Evolutionary conservation across 768 basidiomycete species (phyloP).

Genomic region (Termitomyces sp.): DNA sequence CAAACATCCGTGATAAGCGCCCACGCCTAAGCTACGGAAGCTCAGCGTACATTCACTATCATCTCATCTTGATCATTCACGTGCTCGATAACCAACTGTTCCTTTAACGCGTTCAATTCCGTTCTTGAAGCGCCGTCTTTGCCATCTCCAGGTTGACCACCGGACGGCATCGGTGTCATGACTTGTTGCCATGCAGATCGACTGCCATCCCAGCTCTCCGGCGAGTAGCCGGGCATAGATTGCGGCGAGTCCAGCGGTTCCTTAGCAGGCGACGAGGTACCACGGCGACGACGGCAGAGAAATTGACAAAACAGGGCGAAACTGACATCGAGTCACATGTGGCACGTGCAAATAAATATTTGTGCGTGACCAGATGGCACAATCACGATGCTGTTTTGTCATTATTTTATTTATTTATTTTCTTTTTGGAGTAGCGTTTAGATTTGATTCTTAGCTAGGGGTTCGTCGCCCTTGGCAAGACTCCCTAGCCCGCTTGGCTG

Average conservation of each 20-base stretch:
- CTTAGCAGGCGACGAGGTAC: background rate
- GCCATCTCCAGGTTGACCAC: background rate
- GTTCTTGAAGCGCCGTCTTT: background rate
- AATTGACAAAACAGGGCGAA: background rate
- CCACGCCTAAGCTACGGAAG: background rate
- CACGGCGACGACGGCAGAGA: background rate
- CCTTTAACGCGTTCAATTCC: slow-evolving; percentile 4
- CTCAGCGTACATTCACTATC: background rate
- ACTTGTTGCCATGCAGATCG: slow-evolving; percentile 1
- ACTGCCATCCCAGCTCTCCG: slow-evolving; percentile 15
- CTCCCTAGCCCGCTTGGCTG: too few relatives aligned
- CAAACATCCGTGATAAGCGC: background rate
- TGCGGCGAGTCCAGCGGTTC: background rate
- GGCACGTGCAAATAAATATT: background rate
- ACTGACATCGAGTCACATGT: background rate
- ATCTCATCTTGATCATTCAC: background rate
- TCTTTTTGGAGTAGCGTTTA: too few relatives aligned
- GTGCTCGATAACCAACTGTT: background rate
- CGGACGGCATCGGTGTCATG: background rate
- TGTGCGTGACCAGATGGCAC: too few relatives aligned
- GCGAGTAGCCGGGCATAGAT: slow-evolving; percentile 13
- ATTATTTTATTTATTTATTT: too few relatives aligned
- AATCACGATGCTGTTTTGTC: too few relatives aligned
- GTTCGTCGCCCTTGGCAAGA: too few relatives aligned
- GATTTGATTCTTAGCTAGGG: too few relatives aligned